Evolutionary conservation across 768 basidiomycete species (phyloP), one percentile per base, ranked within the genome.

Genomic region (Chalciporus pseudorubinellus): DNA sequence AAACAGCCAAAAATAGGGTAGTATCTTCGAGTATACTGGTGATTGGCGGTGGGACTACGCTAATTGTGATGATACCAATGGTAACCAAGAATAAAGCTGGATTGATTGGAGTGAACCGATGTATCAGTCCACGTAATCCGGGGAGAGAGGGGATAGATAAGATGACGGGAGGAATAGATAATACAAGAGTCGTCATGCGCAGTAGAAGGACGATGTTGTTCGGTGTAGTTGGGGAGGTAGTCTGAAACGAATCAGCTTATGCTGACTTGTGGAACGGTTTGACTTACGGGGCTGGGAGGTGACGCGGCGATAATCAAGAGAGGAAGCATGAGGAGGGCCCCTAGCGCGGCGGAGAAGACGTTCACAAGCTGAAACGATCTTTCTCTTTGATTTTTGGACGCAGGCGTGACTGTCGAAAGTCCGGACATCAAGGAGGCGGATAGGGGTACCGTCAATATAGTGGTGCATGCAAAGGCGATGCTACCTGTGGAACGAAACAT

Each of bases 341-440:
- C 83, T 28, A 81, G 55, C 8, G 68, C 48, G 51, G 81, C 68
- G 45, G 85, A 82, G 24, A 77, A 47, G 43, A 72, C 57, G 34
- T 82, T 83, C 39, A 89, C 69, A 4, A 77, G 60, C 48, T 77
- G 76, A 70, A 88, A 89, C 5, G 83, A 85, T 43, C 73, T 78
- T 28, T 74, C 70, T 28, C 71, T 74, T 12, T 77, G 70, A 44
- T 73, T 72, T 67, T 81, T 83, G 44, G 59, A 52, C 12, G 57
- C 39, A 39, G 50, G 45, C n/a, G 58, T 12, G 5, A 16, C 34
- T 1, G 31, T 28, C n/a, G 58, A n/a, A 6, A 41, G 49, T 13
- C 57, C 69, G 22, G 76, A 76, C 51, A 76, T 77, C 46, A 87
- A 66, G 3, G 85, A 80, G 33, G 81, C 74, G 55, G 86, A 87